Conservation (phyloP, 257 asterid species). For the Mitragyna speciosa region DNA sequence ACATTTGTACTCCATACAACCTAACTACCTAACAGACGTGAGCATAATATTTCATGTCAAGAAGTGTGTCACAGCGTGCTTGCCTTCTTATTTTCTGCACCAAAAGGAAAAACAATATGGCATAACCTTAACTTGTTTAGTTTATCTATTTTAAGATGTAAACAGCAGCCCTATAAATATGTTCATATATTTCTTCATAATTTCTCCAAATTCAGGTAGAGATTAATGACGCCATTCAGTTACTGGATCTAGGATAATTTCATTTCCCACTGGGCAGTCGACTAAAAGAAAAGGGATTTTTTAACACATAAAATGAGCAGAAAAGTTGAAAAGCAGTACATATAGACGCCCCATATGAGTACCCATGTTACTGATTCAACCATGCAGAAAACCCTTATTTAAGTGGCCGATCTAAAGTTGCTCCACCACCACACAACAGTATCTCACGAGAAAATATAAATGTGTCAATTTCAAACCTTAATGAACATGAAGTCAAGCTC, state of each 20-base stretch:
- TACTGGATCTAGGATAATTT: constrained; percentile 21
- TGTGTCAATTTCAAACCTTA: constrained; percentile 32
- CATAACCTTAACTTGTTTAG: background rate
- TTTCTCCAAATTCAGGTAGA: constrained; percentile 3
- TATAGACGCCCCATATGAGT: constrained; percentile 68
- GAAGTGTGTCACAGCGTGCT: background rate
- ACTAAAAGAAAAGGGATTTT: constrained; percentile 22
- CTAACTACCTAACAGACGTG: background rate
- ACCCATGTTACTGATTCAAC: constrained; percentile 64
- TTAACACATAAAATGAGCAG: constrained; percentile 15
- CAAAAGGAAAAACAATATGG: background rate
- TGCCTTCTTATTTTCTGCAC: background rate
- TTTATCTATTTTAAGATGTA: background rate
- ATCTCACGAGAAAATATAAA: constrained; percentile 23
- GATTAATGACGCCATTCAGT: background rate
- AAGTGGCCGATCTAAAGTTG: constrained; percentile 44
- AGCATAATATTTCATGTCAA: background rate
- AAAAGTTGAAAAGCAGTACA: constrained; percentile 23
- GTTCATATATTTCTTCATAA: background rate
- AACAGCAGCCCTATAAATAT: background rate
- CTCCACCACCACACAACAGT: constrained; percentile 50
- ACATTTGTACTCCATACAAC: background rate
- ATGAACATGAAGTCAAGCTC: constrained; percentile 34
- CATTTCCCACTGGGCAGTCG: constrained; percentile 12
- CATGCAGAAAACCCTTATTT: constrained; percentile 39